phyloP scores from a whole-genome alignment of 306 rosid genomes.

The Cajanus cajan region DNA sequence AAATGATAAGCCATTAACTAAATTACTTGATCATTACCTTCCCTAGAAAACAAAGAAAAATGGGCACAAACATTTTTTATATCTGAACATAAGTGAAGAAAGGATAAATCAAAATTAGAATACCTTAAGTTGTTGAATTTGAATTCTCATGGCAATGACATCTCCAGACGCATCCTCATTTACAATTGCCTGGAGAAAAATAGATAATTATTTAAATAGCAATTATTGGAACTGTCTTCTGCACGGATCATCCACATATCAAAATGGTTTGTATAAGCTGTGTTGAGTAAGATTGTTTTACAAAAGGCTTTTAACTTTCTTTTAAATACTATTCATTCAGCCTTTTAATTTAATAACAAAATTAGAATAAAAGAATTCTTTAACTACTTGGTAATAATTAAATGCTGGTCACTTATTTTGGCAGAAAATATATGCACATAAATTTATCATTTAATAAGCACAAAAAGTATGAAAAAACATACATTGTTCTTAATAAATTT shows the following conservation, averaged over 20 bases:
- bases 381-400: not conserved
- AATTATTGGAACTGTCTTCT: not conserved
- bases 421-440: not conserved
- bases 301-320: not conserved
- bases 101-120: constrained; percentile 28
- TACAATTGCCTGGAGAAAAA: constrained; percentile 75
- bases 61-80: not conserved
- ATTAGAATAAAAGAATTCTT: constrained; percentile 7
- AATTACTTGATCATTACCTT: not conserved
- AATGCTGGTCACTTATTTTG: not conserved
- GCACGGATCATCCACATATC: not conserved
- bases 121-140: constrained; percentile 98
- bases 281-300: not conserved
- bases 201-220: not conserved
- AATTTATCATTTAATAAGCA: not conserved
- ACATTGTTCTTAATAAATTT: constrained; percentile 94
- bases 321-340: not conserved
- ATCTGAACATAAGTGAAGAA: not conserved
- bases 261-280: not conserved
- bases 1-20: constrained; percentile 11
- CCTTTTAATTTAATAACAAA: constrained; percentile 2
- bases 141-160: constrained; percentile 91
- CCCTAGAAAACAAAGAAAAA: not conserved
- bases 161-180: constrained; percentile 97
- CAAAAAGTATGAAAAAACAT: constrained; percentile 26